These are phyloP conservation scores for Asterella californica DNA, from an alignment of 225 moss, liverwort and hornwort genomes.

Conservation along the genomic window DNA sequence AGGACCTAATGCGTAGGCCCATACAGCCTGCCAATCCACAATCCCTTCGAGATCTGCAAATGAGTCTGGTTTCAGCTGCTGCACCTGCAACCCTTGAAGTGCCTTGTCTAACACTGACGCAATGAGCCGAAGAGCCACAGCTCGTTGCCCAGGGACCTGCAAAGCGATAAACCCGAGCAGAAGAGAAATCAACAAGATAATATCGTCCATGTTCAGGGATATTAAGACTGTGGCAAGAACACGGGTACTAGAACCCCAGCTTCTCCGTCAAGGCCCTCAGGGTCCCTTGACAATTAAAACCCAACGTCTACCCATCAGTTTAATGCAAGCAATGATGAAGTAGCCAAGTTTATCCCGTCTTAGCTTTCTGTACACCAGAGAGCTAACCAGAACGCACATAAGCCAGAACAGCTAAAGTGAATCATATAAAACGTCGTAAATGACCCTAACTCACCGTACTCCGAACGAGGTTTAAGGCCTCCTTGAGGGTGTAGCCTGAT, in stretches of 20 bases:
- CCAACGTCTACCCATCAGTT: neutral
- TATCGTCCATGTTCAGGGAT: no score
- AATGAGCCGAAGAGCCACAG: slow-evolving; percentile 77
- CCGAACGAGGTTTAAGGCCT: slow-evolving; percentile 73
- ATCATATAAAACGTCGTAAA: neutral
- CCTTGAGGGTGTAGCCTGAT: slow-evolving; percentile 78
- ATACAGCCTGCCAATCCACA: slow-evolving; percentile 95
- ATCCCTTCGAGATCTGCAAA: slow-evolving; percentile 26
- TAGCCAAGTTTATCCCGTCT: neutral
- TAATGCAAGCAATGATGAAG: neutral
- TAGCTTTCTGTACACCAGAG: neutral
- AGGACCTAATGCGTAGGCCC: slow-evolving; percentile 94
- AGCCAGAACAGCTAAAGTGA: neutral
- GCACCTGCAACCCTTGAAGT: slow-evolving; percentile 55
- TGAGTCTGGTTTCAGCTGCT: slow-evolving; percentile 19
- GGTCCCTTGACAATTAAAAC: no score
- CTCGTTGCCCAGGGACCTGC: slow-evolving; percentile 89
- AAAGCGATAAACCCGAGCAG: neutral
- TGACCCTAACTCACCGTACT: slow-evolving; percentile 69
- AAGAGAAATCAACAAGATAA: neutral
- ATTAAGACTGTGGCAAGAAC: no score
- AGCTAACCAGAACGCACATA: neutral
- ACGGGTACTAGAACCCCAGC: no score
- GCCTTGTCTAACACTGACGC: slow-evolving; percentile 79
- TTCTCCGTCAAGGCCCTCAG: neutral